These are phyloP conservation scores for Zygotorulaspora chibaensis DNA, from an alignment of 805 yeast species.

Conservation along the genomic window DNA sequence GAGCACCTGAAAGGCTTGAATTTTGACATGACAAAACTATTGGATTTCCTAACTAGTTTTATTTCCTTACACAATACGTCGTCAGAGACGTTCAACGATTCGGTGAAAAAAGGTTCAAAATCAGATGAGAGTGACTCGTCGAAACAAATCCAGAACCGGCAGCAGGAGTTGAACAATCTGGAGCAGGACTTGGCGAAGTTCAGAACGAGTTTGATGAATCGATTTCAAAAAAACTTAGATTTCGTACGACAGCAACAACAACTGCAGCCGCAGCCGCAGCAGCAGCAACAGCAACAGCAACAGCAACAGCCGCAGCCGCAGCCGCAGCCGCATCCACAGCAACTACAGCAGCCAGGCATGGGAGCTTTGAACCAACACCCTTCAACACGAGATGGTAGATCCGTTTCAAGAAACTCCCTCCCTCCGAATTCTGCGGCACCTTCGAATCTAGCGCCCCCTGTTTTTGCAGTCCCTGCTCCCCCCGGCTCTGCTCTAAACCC, in stretches of 20 bases:
- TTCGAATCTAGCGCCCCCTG: conserved; percentile 11
- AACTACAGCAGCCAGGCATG: conserved; percentile 6
- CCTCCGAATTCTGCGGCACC: conserved; percentile 6
- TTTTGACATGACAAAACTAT: conserved; percentile 47
- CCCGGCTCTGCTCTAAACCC: conserved; percentile 5
- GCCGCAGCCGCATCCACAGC: conserved; percentile 7
- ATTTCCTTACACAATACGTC: conserved; percentile 8
- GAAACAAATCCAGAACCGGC: conserved; percentile 6
- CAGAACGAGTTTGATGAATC: conserved; percentile 5
- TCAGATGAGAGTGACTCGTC: not conserved
- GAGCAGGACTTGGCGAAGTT: conserved; percentile 14
- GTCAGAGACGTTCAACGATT: conserved; percentile 4
- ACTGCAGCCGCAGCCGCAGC: conserved; percentile 4
- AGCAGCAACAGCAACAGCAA: conserved; percentile 3
- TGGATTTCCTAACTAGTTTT: conserved; percentile 43
- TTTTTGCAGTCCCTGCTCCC: conserved; percentile 13
- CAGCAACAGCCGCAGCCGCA: conserved; percentile 13
- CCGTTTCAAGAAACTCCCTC: conserved; percentile 9
- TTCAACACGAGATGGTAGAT: conserved; percentile 7
- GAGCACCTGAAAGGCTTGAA: conserved; percentile 48
- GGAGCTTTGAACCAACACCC: not conserved
- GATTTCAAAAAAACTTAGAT: conserved; percentile 9
- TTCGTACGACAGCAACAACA: conserved; percentile 13
- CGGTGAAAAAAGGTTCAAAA: not conserved
- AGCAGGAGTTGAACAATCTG: conserved; percentile 9